Percentiles rank a stretch among this genome's conserved stretches.
phyloP scores from a whole-genome alignment of 495 filamentous ascomycete species.

The Darksidea phi region DNA sequence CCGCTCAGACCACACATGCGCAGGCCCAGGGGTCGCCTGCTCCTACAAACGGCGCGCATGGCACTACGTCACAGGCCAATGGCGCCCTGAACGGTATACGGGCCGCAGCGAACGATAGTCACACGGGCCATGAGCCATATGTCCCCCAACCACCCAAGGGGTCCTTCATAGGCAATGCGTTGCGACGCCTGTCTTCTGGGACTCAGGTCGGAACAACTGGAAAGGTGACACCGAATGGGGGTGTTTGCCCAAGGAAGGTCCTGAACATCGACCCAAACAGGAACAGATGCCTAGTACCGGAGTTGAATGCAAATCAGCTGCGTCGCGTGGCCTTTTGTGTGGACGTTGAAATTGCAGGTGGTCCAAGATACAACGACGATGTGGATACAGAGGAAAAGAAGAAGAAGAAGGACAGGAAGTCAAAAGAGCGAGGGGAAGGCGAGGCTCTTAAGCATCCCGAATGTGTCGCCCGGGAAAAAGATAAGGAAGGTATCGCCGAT shows the following conservation, averaged over 20 bases:
- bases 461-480: slow-evolving; percentile 58
- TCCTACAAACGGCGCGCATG: slow-evolving; percentile 14
- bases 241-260: slow-evolving; percentile 67
- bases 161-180: slow-evolving; percentile 76
- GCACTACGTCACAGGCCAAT: slow-evolving; percentile 21
- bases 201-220: slow-evolving; percentile 35
- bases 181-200: slow-evolving; percentile 76
- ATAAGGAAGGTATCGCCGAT: slow-evolving; percentile 48
- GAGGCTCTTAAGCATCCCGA: slow-evolving; percentile 65
- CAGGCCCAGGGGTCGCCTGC: slow-evolving; percentile 29
- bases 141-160: slow-evolving; percentile 64
- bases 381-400: slow-evolving; percentile 47
- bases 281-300: slow-evolving; percentile 73
- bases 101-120: slow-evolving; percentile 23
- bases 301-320: slow-evolving; percentile 76
- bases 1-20: slow-evolving; percentile 30
- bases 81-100: slow-evolving; percentile 22
- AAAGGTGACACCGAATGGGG: slow-evolving; percentile 54
- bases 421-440: slow-evolving; percentile 67
- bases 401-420: slow-evolving; percentile 62
- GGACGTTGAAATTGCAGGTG: slow-evolving; percentile 91
- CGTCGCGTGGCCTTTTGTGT: slow-evolving; percentile 91
- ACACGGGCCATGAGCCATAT: slow-evolving; percentile 52
- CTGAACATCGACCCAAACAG: slow-evolving; percentile 82
- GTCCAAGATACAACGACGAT: slow-evolving; percentile 56